Evolutionary conservation across 2,329 filamentous ascomycete species (phyloP).

Genomic region (Beauveria varroae): DNA sequence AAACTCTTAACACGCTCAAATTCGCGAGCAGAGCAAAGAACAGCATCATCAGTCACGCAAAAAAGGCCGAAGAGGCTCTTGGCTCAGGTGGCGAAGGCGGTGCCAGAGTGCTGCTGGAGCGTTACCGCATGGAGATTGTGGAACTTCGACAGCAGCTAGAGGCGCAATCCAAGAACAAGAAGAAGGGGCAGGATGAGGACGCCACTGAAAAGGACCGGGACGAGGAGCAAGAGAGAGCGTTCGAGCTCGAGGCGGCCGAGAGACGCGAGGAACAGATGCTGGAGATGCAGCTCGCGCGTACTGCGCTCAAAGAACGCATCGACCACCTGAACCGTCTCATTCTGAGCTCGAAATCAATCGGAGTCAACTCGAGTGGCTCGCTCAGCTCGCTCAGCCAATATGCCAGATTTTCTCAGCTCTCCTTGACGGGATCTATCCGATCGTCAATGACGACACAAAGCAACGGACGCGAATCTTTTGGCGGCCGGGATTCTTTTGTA

Average conservation of each 20-base stretch:
- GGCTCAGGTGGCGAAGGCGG: constrained; percentile 75
- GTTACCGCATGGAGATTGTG: constrained; percentile 88
- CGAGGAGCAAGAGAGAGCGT: constrained; percentile 63
- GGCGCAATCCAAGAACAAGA: constrained; percentile 64
- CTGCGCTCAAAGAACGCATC: constrained; percentile 92
- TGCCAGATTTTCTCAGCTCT: constrained; percentile 54
- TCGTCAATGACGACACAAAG: constrained; percentile 64
- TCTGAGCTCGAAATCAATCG: constrained; percentile 88
- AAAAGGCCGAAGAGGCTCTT: constrained; percentile 84
- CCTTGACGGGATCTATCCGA: constrained; percentile 48
- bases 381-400: constrained; percentile 60
- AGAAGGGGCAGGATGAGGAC: constrained; percentile 43
- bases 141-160: constrained; percentile 77
- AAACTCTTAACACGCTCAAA: constrained; percentile 93
- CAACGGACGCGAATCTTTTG: constrained; percentile 17
- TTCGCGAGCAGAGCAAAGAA: constrained; percentile 97
- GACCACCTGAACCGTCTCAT: constrained; percentile 95
- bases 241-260: constrained; percentile 73
- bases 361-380: constrained; percentile 74
- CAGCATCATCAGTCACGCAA: constrained; percentile 94
- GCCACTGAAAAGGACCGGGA: constrained; percentile 49
- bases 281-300: constrained; percentile 95
- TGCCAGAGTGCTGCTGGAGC: constrained; percentile 78
- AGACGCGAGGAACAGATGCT: constrained; percentile 96
- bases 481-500: constrained; percentile 3